Evolutionary conservation across 148 eudicot genomes (phyloP), one percentile per base, ranked within the genome.

Genomic region (Cornus suecica): DNA sequence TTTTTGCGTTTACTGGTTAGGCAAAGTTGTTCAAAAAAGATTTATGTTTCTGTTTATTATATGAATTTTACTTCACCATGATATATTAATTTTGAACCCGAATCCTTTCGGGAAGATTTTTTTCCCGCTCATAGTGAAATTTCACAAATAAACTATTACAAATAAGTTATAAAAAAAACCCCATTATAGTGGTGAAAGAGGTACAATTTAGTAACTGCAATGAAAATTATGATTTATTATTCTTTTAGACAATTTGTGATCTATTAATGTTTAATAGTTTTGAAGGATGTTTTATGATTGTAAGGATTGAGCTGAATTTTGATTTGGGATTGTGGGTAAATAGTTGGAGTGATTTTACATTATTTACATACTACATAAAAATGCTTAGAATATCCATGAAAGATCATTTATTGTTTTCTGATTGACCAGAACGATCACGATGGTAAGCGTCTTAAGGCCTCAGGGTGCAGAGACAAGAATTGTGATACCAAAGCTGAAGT

Each of bases 391-490:
- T 5, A 34, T 32, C 48, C 52, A 65, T 6, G 1, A 20, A 20
- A 22, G 13, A 48, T 45, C 70, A 28, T 65, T 65, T 37, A n/a
- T 48, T 45, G n/a, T 56, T 26, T 65, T 64, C 1, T n/a, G 65
- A 16, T 48, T 70, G 58, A 72, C 76, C 89, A 93, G 98, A 86
- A 82, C 79, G 94, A 88, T 79, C 68, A 83, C 68, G 98, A 90
- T 69, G 79, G 85, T 76, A 94, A 94, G 82, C 81, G 97, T 74
- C 70, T 83, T 23, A 94, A 85, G 84, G 73, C 78, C 31, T 76
- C 80, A 64, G 82, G 78, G 67, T 81, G 84, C 10, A 77, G 82
- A 69, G 88, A 86, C 64, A 93, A 88, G 25, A 86, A 85, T 74
- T 70, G 74, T 22, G 90, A 83, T 74, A 68, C 74, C 18, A 86